phyloP scores from a whole-genome alignment of 192 early-diverging fungal genomes.

The Obelidium mucronatum region DNA sequence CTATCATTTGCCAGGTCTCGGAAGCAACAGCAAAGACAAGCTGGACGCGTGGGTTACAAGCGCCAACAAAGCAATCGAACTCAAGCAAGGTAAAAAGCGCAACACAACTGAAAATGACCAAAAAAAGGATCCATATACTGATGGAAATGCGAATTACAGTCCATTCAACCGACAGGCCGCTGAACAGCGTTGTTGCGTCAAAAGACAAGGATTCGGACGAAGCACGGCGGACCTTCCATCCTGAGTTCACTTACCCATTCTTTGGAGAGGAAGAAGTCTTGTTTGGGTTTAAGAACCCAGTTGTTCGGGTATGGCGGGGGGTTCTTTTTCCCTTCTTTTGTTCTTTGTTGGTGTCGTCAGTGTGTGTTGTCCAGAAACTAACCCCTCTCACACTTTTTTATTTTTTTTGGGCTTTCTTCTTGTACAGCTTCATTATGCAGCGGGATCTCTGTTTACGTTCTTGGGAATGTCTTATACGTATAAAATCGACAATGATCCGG shows the following conservation, averaged over 20 bases:
- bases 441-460: constrained; percentile 79
- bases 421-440: constrained; percentile 74
- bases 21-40: not conserved
- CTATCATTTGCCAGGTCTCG: not conserved
- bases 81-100: constrained; percentile 24
- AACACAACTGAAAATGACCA: not conserved
- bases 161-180: not conserved
- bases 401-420: not conserved
- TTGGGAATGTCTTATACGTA: constrained; percentile 71
- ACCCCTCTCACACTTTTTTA: too few relatives aligned
- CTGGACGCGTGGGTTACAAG: constrained; percentile 21
- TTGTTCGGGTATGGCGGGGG: constrained; percentile 24
- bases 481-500: constrained; percentile 62
- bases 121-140: not conserved
- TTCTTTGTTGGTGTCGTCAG: not conserved
- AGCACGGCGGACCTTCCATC: constrained; percentile 63
- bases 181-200: not conserved
- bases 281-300: constrained; percentile 84
- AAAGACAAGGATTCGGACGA: constrained; percentile 12
- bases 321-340: too few relatives aligned
- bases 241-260: constrained; percentile 86
- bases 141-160: too few relatives aligned
- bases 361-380: too few relatives aligned
- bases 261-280: constrained; percentile 89
- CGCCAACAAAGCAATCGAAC: constrained; percentile 23